A percentile compares a stretch with the other conserved stretches of the same genome.
Evolutionary conservation across 306 rosid species (phyloP).

Genomic region (Begonia loranthoides): DNA sequence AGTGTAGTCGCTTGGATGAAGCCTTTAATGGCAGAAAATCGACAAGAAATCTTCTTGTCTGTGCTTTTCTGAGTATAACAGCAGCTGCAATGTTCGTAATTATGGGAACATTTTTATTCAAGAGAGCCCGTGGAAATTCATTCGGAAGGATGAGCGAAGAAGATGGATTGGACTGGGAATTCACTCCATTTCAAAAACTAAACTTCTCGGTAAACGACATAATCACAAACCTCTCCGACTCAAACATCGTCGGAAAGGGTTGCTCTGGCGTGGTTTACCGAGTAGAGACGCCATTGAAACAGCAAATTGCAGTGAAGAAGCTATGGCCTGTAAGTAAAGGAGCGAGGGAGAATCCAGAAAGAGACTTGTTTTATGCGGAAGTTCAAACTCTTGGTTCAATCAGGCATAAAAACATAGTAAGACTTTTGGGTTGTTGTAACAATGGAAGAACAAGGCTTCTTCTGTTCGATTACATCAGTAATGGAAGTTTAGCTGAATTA

Average conservation of each 20-base stretch:
- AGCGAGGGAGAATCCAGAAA: conserved; percentile 52
- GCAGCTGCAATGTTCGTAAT: conserved; percentile 38
- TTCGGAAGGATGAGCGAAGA: conserved; percentile 26
- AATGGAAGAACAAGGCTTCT: conserved; percentile 71
- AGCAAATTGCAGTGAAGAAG: conserved; percentile 86
- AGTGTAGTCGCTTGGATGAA: conserved; percentile 22
- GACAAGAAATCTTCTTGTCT: conserved; percentile 31
- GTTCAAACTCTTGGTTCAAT: conserved; percentile 82
- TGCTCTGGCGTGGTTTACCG: conserved; percentile 82
- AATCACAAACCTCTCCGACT: conserved; percentile 50
- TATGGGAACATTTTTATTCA: conserved; percentile 38
- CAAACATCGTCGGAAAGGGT: conserved; percentile 78
- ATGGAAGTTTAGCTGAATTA: conserved; percentile 62
- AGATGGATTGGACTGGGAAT: conserved; percentile 55
- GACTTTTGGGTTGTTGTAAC: conserved; percentile 76
- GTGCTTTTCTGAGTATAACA: conserved; percentile 47
- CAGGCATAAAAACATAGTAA: conserved; percentile 82
- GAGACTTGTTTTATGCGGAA: conserved; percentile 65
- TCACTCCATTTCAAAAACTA: conserved; percentile 84
- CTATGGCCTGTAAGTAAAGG: conserved; percentile 57
- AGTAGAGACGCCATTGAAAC: conserved; percentile 78
- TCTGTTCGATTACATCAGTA: conserved; percentile 74
- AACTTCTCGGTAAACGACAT: conserved; percentile 65
- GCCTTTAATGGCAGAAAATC: conserved; percentile 28
- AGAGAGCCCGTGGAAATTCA: conserved; percentile 32